Base-by-base conservation (phyloP, 1,139 yeast species). In the Eremothecium sinecaudum region DNA sequence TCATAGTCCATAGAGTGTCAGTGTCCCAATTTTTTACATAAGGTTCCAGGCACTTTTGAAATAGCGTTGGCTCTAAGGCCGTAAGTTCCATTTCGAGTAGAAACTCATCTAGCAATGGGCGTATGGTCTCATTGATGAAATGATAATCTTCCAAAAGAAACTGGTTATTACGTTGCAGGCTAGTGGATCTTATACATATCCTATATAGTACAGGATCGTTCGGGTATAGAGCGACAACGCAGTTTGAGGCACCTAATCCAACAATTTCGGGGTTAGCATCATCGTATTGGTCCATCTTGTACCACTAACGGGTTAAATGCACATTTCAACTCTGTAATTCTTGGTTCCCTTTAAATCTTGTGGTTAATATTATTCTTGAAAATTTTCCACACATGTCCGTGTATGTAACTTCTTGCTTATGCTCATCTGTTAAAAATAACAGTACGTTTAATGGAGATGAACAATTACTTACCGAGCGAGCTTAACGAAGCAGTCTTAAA, bases 401-500 rank as follows among this genome's bases (percentile, higher is more conserved):
- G n/a, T n/a, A n/a, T n/a, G n/a, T n/a, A n/a, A n/a, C n/a, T n/a
- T n/a, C n/a, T n/a, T n/a, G n/a, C n/a, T n/a, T 12, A 14, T 25
- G 16, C 15, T 5, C 5, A 12, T 11, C n/a, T n/a, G 7, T 12
- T 7, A 5, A 12, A n/a, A n/a, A n/a, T 23, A 12, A 12, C 12
- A 8, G 25, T 8, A 8, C 14, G 11, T n/a, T 12, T 3, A 4
- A 9, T 25, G 28, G 12, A 16, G 11, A 11, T 8, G 12, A 8
- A 7, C 43, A 58, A 53, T 15, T 60, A 61, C 37, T 52, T 69
- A 21, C 93, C 93, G 33, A 72, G 67, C 13, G 59, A 78, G 36
- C 82, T 90, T 14, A 69, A 83, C 3, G 94, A 86, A 48, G 97
- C 97, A 8, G 97, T 90, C 18, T 70, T 90, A 36, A 82, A 79